These are phyloP conservation scores for Leccinum uliginosum DNA, from an alignment of 768 basidiomycete genomes.

Conservation along the genomic window DNA sequence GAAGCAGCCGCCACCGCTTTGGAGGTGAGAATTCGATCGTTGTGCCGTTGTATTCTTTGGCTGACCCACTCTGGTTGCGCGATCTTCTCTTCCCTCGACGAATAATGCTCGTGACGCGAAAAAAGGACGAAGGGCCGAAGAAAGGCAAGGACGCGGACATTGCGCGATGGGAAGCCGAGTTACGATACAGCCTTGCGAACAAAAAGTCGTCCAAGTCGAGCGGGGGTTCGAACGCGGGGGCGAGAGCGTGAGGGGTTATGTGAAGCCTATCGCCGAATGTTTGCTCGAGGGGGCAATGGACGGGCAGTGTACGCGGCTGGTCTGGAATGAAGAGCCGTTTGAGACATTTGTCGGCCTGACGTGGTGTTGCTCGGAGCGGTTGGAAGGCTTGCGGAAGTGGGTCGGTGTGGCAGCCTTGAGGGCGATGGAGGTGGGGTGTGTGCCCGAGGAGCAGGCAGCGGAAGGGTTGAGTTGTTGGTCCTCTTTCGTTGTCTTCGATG, in stretches of 20 bases:
- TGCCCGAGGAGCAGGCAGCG: slow-evolving; percentile 68
- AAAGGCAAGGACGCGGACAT: slow-evolving; percentile 90
- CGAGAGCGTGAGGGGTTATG: slow-evolving; percentile 47
- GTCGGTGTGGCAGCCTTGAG: slow-evolving; percentile 83
- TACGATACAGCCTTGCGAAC: slow-evolving; percentile 76
- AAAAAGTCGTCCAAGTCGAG: slow-evolving; percentile 51
- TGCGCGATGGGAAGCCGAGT: slow-evolving; percentile 92
- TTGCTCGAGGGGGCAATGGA: slow-evolving; percentile 65
- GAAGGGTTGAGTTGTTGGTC: slow-evolving; percentile 54
- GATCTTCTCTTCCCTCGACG: neutral
- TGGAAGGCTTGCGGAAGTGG: slow-evolving; percentile 66
- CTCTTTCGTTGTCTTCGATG: neutral
- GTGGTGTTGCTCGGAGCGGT: slow-evolving; percentile 66
- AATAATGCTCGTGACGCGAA: slow-evolving; percentile 61
- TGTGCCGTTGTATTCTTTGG: neutral
- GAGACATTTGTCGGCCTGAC: slow-evolving; percentile 74
- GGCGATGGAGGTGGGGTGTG: slow-evolving; percentile 54
- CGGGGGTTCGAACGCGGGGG: slow-evolving; percentile 36
- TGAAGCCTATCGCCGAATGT: slow-evolving; percentile 54
- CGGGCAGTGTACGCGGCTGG: slow-evolving; percentile 50
- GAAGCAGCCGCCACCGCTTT: slow-evolving; percentile 11
- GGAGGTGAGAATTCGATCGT: neutral
- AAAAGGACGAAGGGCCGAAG: slow-evolving; percentile 42
- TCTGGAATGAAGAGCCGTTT: slow-evolving; percentile 49
- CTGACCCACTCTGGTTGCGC: neutral